Evolutionary conservation across 2,329 filamentous ascomycete genomes (phyloP), one percentile per base, ranked within the genome.

Genomic region (Herpotrichia juniperi): DNA sequence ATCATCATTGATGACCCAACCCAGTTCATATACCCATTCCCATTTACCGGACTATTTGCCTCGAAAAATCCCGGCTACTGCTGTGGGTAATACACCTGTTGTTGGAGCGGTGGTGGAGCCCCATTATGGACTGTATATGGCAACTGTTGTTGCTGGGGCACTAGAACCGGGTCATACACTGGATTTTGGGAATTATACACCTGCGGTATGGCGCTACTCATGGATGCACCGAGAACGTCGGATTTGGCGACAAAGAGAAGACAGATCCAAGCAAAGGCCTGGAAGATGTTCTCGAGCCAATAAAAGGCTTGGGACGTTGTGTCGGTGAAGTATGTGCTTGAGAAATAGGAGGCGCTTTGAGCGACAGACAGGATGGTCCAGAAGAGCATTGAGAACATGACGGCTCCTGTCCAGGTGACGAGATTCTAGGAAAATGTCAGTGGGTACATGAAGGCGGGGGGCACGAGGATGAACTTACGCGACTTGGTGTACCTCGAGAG

Each of bases 221-320:
- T 16, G 8, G 46, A 24, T 17, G 12, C 24, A 12, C 43, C 25
- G 2, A 53, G 61, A 12, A 53, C 53, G 9, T 25, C 9, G 12
- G 59, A 59, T 46, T 60, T 67, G 4, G 61, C 60, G 31, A 69
- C 57, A 25, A 57, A 51, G 22, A 68, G 44, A 3, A 69, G 39
- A 14, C 55, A 32, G 14, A 66, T 46, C 21, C 56, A 68, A 44
- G 57, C 55, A 17, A 65, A 40, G 2, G 53, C 46, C 35, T 56
- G 53, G 50, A 58, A 64, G 26, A 64, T 51, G 26, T 51, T 46
- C 14, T 14, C 10, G 16, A 69, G 32, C 17, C 56, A 69, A 1
- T 25, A 17, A 22, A 62, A 40, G 11, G 59, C 60, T 4, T 39
- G 16, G 17, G 54, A 50, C 1, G 47, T 42, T 6, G 37, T 42